phyloP scores from a whole-genome alignment of 306 rosid species.

The Senna siamea region DNA sequence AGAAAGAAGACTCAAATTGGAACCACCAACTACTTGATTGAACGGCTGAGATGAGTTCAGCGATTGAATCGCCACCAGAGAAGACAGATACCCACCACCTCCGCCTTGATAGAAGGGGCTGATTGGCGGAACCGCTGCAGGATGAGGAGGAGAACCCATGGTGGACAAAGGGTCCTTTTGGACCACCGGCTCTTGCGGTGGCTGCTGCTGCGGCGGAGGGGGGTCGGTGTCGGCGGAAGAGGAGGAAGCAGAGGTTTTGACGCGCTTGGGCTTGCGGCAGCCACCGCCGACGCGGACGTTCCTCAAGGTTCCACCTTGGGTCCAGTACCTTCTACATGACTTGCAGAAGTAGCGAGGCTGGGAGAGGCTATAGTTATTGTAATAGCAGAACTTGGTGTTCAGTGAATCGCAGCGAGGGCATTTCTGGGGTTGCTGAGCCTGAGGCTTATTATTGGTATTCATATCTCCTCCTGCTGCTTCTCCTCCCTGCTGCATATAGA shows the following conservation, averaged over 20 bases:
- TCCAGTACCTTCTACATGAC: constrained; percentile 10
- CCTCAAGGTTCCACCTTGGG: constrained; percentile 13
- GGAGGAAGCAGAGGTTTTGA: neutral
- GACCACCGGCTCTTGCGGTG: neutral
- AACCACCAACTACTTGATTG: neutral
- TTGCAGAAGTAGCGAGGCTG: constrained; percentile 27
- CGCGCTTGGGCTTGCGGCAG: constrained; percentile 13
- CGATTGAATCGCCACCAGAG: neutral
- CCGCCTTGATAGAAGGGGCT: constrained; percentile 1
- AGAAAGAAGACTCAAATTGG: neutral
- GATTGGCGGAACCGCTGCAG: neutral
- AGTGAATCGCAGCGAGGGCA: constrained; percentile 11
- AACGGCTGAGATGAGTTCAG: constrained; percentile 1
- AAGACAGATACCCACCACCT: neutral
- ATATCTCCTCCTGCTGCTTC: constrained; percentile 19
- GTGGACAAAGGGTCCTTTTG: neutral
- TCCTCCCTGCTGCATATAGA: constrained; percentile 38
- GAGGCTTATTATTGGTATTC: neutral
- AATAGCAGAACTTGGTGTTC: constrained; percentile 25
- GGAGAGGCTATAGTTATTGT: constrained; percentile 19
- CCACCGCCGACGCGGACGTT: constrained; percentile 25
- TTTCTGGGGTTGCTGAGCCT: constrained; percentile 24
- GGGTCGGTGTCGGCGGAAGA: neutral
- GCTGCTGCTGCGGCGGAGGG: neutral
- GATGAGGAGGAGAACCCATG: neutral